Percentiles rank a stretch among this genome's conserved stretches.
These are phyloP conservation scores for Rubia balearica DNA, from an alignment of 305 asterid species.

Conservation along the genomic window DNA sequence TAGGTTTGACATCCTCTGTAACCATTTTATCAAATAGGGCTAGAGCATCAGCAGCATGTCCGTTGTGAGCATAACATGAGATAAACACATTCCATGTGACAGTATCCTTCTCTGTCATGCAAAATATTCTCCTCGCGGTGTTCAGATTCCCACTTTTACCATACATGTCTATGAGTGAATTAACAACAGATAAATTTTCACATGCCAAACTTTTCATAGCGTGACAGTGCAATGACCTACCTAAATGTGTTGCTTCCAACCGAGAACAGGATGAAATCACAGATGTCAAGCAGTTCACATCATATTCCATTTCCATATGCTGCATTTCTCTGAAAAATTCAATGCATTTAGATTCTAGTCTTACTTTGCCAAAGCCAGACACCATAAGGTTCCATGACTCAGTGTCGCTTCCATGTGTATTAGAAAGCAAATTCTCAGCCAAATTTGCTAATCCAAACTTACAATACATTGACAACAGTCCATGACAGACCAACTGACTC, in stretches of 20 bases:
- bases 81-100: constrained; percentile 65
- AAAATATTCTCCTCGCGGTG: constrained; percentile 41
- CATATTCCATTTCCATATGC: constrained; percentile 32
- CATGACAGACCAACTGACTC: constrained; percentile 30
- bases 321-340: constrained; percentile 54
- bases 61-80: constrained; percentile 40
- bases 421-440: constrained; percentile 43
- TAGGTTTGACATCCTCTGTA: constrained; percentile 42
- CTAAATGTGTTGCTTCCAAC: constrained; percentile 35
- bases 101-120: constrained; percentile 30
- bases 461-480: constrained; percentile 63
- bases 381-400: constrained; percentile 60
- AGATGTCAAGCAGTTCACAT: constrained; percentile 43
- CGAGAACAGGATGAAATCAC: constrained; percentile 59
- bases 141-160: constrained; percentile 42
- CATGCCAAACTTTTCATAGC: constrained; percentile 25
- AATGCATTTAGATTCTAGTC: constrained; percentile 44
- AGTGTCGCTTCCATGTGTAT: constrained; percentile 25
- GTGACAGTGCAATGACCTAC: constrained; percentile 59
- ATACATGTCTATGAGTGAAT: constrained; percentile 66
- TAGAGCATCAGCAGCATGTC: constrained; percentile 41
- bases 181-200: constrained; percentile 39
- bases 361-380: constrained; percentile 46
- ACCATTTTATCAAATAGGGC: constrained; percentile 46
- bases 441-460: constrained; percentile 39